Conservation (phyloP, 1,284 basidiomycete species). For the Ceratobasidium sp. region DNA sequence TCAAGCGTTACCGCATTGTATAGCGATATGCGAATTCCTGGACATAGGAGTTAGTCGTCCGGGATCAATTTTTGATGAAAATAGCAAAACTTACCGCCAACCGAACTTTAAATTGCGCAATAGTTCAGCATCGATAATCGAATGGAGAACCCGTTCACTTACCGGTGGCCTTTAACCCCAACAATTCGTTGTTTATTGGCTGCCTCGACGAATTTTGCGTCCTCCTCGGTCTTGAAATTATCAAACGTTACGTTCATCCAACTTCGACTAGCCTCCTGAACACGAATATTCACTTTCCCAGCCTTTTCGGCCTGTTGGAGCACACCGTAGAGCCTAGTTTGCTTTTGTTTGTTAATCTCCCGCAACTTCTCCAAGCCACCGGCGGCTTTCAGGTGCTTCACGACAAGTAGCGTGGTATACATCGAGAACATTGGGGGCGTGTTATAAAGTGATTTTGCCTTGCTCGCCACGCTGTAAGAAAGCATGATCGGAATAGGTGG, state of each 20-base stretch:
- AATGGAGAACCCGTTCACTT: slow-evolving; percentile 48
- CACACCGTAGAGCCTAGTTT: slow-evolving; percentile 72
- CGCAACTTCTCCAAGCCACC: slow-evolving; percentile 78
- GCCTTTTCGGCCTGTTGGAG: slow-evolving; percentile 72
- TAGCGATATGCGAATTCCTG: slow-evolving; percentile 85
- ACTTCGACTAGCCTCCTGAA: slow-evolving; percentile 73
- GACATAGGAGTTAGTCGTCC: slow-evolving; percentile 45
- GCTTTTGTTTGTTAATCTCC: slow-evolving; percentile 71
- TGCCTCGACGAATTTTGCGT: slow-evolving; percentile 76
- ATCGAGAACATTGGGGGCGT: slow-evolving; percentile 93
- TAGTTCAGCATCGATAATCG: neutral
- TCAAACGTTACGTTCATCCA: slow-evolving; percentile 95
- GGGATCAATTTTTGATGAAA: slow-evolving; percentile 47
- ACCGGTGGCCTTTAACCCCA: slow-evolving; percentile 91
- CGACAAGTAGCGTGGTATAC: slow-evolving; percentile 88
- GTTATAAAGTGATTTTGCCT: slow-evolving; percentile 87
- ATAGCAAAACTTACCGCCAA: slow-evolving; percentile 59
- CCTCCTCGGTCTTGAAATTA: slow-evolving; percentile 66
- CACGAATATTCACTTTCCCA: slow-evolving; percentile 71
- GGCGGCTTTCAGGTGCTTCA: slow-evolving; percentile 68
- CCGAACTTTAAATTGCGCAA: slow-evolving; percentile 55
- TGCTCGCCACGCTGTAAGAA: slow-evolving; percentile 84
- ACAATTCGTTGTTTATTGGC: slow-evolving; percentile 80
- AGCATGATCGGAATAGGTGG: slow-evolving; percentile 78
- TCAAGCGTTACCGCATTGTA: slow-evolving; percentile 95